Conservation (phyloP, 2,329 filamentous ascomycete genomes). For the Nemania abortiva region DNA sequence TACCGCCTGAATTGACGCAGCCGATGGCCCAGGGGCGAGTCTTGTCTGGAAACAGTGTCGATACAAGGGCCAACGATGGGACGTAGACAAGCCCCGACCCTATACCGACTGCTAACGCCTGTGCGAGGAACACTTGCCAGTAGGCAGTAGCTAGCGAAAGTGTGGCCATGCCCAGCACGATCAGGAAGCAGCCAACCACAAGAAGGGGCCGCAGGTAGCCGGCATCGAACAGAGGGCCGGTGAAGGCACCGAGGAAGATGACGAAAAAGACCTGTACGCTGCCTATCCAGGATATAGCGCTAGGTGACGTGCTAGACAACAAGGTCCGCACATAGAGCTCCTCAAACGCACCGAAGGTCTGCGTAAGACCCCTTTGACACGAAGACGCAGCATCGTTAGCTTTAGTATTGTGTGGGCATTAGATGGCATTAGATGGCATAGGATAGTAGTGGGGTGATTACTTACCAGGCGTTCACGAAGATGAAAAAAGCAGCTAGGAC, state of each 20-base stretch:
- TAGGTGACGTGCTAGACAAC: conserved; percentile 11
- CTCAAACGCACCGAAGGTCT: conserved; percentile 20
- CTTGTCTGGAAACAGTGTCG: conserved; percentile 65
- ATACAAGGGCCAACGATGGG: conserved; percentile 61
- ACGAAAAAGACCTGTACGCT: conserved; percentile 55
- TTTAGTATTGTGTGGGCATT: background rate
- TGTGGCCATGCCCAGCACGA: conserved; percentile 63
- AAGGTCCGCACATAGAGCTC: conserved; percentile 15
- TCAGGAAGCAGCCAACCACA: conserved; percentile 21
- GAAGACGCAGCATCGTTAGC: background rate
- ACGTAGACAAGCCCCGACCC: conserved; percentile 64
- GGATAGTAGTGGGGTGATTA: background rate
- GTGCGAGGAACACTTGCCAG: conserved; percentile 56
- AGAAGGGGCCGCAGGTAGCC: conserved; percentile 51
- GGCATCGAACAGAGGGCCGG: conserved; percentile 31
- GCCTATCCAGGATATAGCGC: conserved; percentile 55
- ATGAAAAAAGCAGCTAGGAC: conserved; percentile 26
- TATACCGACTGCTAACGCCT: conserved; percentile 52
- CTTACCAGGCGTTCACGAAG: conserved; percentile 28
- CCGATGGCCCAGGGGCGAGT: conserved; percentile 70
- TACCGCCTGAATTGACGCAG: conserved; percentile 69
- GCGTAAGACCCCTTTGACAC: conserved; percentile 8
- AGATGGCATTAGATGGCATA: background rate
- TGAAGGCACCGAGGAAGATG: conserved; percentile 23
- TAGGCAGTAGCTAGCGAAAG: conserved; percentile 62